These are phyloP conservation scores for Glycyrrhiza uralensis DNA, from an alignment of 306 rosid species.

Conservation along the genomic window DNA sequence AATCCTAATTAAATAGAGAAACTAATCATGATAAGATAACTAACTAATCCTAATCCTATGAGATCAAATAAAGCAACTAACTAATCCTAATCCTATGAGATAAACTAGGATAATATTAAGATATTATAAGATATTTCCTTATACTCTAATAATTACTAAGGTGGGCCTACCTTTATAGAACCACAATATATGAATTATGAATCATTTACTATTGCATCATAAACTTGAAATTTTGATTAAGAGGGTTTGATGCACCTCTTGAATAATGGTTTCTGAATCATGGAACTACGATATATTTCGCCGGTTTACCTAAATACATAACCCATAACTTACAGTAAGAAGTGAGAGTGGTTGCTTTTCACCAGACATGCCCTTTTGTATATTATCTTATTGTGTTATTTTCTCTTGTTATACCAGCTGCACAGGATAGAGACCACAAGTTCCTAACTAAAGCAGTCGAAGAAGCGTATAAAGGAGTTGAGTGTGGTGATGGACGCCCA, in stretches of 20 bases:
- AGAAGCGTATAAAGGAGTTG: conserved; percentile 87
- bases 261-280: neutral
- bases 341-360: neutral
- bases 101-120: no score
- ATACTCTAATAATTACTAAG: no score
- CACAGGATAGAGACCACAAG: conserved; percentile 71
- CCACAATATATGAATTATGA: neutral
- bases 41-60: no score
- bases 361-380: neutral
- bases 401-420: conserved; percentile 42
- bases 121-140: no score
- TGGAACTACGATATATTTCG: neutral
- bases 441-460: conserved; percentile 67
- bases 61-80: no score
- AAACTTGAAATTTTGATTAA: neutral
- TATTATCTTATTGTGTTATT: neutral
- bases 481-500: conserved; percentile 80
- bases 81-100: no score
- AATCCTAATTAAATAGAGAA: no score
- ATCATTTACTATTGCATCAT: neutral
- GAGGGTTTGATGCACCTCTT: neutral
- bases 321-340: neutral
- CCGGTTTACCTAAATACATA: neutral
- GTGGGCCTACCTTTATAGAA: neutral
- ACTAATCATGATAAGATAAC: no score